phyloP scores from a whole-genome alignment of 495 filamentous ascomycete species.

The Chaetomium fimeti region DNA sequence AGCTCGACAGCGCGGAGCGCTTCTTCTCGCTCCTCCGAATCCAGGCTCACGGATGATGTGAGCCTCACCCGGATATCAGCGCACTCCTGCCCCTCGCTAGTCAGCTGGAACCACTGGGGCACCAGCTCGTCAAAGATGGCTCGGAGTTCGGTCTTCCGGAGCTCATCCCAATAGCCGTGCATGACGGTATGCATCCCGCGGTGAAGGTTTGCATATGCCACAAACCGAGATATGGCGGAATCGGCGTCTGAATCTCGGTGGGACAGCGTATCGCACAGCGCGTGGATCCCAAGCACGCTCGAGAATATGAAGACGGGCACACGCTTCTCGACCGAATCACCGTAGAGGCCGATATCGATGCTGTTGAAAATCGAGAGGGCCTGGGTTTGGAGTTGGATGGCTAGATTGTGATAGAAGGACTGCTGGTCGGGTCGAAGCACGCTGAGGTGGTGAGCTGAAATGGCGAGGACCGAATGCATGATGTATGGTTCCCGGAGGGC shows the following conservation, averaged over 20 bases:
- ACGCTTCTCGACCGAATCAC: constrained; percentile 37
- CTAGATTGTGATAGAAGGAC: constrained; percentile 43
- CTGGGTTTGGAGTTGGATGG: constrained; percentile 51
- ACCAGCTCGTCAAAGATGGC: constrained; percentile 28
- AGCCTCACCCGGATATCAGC: constrained; percentile 28
- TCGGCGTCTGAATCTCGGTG: constrained; percentile 36
- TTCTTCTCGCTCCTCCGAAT: constrained; percentile 13
- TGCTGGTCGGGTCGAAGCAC: constrained; percentile 32
- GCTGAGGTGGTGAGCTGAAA: constrained; percentile 49
- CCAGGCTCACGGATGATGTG: background rate
- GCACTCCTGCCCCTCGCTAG: constrained; percentile 29
- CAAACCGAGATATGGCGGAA: constrained; percentile 41
- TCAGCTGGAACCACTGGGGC: constrained; percentile 18
- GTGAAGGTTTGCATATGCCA: constrained; percentile 45
- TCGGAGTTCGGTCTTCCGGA: constrained; percentile 28
- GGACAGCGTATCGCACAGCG: constrained; percentile 46
- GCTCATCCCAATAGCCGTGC: constrained; percentile 29
- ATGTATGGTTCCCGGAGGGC: constrained; percentile 38
- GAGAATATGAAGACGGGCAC: constrained; percentile 52
- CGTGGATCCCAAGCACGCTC: constrained; percentile 44
- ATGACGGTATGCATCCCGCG: constrained; percentile 42
- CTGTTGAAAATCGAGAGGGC: constrained; percentile 49
- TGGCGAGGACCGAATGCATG: constrained; percentile 48
- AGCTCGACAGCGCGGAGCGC: constrained; percentile 23
- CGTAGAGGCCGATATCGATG: constrained; percentile 27